Conservation (phyloP, 1,284 basidiomycete genomes). For the Rugosomyces carneus region DNA sequence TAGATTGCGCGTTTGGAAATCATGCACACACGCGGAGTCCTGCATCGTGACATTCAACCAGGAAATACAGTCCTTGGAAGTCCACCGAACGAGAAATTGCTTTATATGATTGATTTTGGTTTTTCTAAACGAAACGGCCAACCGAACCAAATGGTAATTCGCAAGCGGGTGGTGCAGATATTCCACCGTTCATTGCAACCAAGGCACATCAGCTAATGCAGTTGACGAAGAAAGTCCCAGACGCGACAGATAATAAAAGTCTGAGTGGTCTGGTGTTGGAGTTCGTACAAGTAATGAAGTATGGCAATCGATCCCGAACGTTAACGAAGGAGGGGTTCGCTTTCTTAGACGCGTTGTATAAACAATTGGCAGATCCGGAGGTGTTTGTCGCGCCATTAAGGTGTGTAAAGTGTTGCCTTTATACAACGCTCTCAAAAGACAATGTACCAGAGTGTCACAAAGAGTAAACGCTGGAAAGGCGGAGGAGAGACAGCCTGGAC, state of each 20-base stretch:
- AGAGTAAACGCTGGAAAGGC: constrained; percentile 24
- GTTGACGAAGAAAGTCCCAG: constrained; percentile 36
- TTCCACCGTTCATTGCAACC: constrained; percentile 26
- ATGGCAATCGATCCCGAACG: constrained; percentile 52
- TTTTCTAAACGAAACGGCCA: constrained; percentile 53
- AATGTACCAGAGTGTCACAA: constrained; percentile 30
- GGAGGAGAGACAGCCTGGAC: constrained; percentile 34
- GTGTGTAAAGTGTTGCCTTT: constrained; percentile 19
- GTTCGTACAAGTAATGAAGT: constrained; percentile 51
- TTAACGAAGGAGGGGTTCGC: constrained; percentile 66
- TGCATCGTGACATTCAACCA: constrained; percentile 72
- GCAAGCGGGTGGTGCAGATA: constrained; percentile 25
- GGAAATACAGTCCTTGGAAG: constrained; percentile 67
- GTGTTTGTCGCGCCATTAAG: constrained; percentile 50
- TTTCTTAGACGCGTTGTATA: constrained; percentile 61
- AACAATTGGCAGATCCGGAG: constrained; percentile 61
- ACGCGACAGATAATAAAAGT: constrained; percentile 46
- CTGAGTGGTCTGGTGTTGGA: constrained; percentile 49
- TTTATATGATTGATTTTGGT: constrained; percentile 81
- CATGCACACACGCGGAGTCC: constrained; percentile 65
- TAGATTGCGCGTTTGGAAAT: constrained; percentile 64
- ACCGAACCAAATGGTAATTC: constrained; percentile 47
- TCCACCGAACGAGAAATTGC: constrained; percentile 45
- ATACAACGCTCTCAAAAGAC: constrained; percentile 16
- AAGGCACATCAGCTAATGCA: constrained; percentile 52